Evolutionary conservation across 2,329 filamentous ascomycete genomes (phyloP).

Genomic region (Cladosporium oxysporum): DNA sequence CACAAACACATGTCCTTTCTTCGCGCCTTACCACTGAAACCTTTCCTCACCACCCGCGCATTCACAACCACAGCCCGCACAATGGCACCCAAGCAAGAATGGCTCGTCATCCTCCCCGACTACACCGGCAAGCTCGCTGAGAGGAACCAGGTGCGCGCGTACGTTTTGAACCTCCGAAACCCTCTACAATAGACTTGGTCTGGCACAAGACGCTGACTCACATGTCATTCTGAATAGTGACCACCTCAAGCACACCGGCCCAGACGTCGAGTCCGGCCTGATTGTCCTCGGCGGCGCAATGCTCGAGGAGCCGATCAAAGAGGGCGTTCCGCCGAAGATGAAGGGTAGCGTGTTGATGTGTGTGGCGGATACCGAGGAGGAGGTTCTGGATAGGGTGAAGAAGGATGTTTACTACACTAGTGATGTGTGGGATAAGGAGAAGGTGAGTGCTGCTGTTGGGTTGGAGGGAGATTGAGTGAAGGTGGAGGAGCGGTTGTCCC

Average conservation of each 20-base stretch:
- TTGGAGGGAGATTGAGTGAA: neutral
- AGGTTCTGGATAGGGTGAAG: conserved; percentile 66
- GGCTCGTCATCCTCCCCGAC: conserved; percentile 54
- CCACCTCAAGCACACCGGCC: conserved; percentile 61
- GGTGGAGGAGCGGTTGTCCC: neutral
- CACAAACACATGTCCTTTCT: conserved; percentile 13
- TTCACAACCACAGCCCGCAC: conserved; percentile 28
- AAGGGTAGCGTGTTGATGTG: conserved; percentile 72
- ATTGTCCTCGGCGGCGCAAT: conserved; percentile 70
- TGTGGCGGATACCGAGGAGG: conserved; percentile 67
- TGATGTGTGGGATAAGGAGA: conserved; percentile 74
- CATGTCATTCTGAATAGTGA: conserved; percentile 33
- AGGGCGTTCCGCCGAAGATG: conserved; percentile 68
- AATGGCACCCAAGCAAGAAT: conserved; percentile 47
- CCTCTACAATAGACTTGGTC: conserved; percentile 34
- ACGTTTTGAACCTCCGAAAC: conserved; percentile 18
- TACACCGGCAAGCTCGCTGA: conserved; percentile 43
- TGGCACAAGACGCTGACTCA: neutral
- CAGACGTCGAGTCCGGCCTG: conserved; percentile 55
- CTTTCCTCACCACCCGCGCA: conserved; percentile 11
- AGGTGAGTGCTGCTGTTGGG: conserved; percentile 36
- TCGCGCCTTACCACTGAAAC: neutral
- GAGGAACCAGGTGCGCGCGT: conserved; percentile 46
- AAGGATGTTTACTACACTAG: conserved; percentile 70
- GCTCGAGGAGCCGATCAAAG: conserved; percentile 63